Conservation (phyloP, 306 rosid genomes). For the Albizia julibrissin region DNA sequence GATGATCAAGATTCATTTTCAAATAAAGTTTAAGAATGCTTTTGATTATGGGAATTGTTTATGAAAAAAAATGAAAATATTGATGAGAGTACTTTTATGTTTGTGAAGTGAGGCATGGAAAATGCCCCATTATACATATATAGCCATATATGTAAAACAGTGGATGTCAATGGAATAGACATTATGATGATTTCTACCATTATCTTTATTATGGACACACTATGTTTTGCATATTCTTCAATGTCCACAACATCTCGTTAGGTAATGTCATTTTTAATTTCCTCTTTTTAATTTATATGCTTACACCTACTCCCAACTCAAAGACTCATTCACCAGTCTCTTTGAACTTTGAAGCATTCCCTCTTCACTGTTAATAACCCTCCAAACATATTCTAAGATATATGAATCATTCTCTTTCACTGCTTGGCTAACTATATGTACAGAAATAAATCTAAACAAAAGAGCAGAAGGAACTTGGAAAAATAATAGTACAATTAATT, state of each 20-base stretch:
- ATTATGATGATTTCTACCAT: conserved; percentile 36
- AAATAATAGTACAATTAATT: neutral
- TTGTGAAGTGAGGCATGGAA: conserved; percentile 34
- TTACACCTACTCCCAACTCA: conserved; percentile 44
- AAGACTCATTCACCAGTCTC: neutral
- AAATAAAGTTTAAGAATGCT: neutral
- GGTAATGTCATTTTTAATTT: conserved; percentile 29
- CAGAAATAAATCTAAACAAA: neutral
- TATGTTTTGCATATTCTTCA: conserved; percentile 20
- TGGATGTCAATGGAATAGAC: conserved; percentile 23
- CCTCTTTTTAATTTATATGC: conserved; percentile 7
- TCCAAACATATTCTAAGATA: neutral
- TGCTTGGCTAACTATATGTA: neutral
- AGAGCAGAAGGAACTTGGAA: neutral
- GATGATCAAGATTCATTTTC: neutral
- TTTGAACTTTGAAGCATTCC: conserved; percentile 32
- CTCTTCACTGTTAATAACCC: neutral
- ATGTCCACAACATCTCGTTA: conserved; percentile 33
- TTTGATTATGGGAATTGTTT: neutral
- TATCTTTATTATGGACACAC: conserved; percentile 13
- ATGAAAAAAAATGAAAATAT: neutral
- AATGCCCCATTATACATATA: conserved; percentile 30
- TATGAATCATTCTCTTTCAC: neutral
- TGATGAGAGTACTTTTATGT: conserved; percentile 10
- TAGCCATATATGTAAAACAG: conserved; percentile 3